Percentiles rank a stretch among this genome's conserved stretches.
Conservation (phyloP, 371 early-diverging fungal species). For the Lichtheimia ramosa region DNA sequence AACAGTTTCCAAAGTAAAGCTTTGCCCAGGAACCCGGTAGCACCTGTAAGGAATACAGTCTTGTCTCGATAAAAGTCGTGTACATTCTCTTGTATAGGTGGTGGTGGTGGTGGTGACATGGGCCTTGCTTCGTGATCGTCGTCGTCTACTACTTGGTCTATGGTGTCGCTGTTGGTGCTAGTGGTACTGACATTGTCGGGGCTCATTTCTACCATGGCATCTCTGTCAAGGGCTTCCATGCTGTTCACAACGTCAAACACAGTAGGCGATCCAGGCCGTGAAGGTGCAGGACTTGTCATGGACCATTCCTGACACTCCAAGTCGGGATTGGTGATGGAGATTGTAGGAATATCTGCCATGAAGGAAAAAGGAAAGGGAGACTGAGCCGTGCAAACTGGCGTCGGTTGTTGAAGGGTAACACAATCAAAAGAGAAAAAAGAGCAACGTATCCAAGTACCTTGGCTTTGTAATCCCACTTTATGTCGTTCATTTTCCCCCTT, state of each 20-base stretch:
- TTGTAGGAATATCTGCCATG: slow-evolving; percentile 38
- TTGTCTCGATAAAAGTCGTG: slow-evolving; percentile 34
- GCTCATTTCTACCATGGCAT: slow-evolving; percentile 12
- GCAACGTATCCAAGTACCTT: too few species aligned
- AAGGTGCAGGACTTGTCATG: slow-evolving; percentile 26
- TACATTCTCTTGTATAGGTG: not conserved
- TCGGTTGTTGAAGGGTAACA: too few species aligned
- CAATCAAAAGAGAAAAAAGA: too few species aligned
- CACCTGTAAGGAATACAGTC: slow-evolving; percentile 58
- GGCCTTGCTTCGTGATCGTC: not conserved
- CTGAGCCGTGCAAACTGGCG: not conserved
- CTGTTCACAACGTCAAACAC: slow-evolving; percentile 47
- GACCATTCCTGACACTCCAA: slow-evolving; percentile 35
- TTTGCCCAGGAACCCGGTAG: slow-evolving; percentile 67
- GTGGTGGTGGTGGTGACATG: not conserved
- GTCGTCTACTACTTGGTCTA: not conserved
- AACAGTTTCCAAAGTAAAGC: slow-evolving; percentile 58
- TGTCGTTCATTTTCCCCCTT: too few species aligned
- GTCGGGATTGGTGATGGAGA: slow-evolving; percentile 49
- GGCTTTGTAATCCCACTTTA: too few species aligned
- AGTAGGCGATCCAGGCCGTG: slow-evolving; percentile 41
- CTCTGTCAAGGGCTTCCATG: slow-evolving; percentile 30
- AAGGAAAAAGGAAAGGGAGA: not conserved
- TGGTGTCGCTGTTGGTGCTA: not conserved
- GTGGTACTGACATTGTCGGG: too few species aligned